Evolutionary conservation across 139 green algal species (phyloP).

Genomic region (Trebouxia sp.): DNA sequence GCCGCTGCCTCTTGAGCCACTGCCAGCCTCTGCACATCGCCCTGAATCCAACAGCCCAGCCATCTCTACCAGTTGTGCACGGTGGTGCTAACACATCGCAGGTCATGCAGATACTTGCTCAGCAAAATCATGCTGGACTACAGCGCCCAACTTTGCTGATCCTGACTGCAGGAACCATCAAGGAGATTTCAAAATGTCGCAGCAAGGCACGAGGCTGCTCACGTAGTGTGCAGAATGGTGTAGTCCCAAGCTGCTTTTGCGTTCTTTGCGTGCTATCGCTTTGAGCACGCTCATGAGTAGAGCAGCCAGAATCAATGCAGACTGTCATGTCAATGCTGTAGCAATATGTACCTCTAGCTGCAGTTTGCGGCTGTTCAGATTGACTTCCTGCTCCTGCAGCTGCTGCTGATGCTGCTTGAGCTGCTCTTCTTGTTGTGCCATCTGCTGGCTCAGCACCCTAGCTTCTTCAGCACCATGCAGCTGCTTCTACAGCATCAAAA

Average conservation of each 20-base stretch:
- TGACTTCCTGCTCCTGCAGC: background rate
- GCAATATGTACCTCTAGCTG: constrained; percentile 21
- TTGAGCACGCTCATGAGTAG: background rate
- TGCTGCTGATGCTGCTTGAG: constrained; percentile 5
- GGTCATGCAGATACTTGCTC: background rate
- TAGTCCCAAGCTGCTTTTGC: too few relatives aligned
- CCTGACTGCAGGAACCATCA: too few relatives aligned
- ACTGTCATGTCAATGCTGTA: background rate
- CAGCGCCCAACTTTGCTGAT: too few relatives aligned
- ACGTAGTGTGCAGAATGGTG: too few relatives aligned
- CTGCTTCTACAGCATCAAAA: constrained; percentile 13
- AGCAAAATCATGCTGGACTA: too few relatives aligned
- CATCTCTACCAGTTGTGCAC: background rate
- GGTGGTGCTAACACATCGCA: too few relatives aligned
- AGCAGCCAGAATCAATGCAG: background rate
- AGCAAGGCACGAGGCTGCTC: too few relatives aligned
- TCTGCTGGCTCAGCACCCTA: background rate
- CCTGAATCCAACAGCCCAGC: background rate
- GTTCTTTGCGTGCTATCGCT: too few relatives aligned
- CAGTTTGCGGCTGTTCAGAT: constrained; percentile 4
- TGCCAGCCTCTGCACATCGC: constrained; percentile 9
- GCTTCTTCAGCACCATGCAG: background rate
- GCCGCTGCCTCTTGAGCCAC: background rate
- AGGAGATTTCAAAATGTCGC: too few relatives aligned
- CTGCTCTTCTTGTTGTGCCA: constrained; percentile 2